Base-by-base conservation (phyloP, 768 basidiomycete species). In the Leucosporidium scottii region DNA sequence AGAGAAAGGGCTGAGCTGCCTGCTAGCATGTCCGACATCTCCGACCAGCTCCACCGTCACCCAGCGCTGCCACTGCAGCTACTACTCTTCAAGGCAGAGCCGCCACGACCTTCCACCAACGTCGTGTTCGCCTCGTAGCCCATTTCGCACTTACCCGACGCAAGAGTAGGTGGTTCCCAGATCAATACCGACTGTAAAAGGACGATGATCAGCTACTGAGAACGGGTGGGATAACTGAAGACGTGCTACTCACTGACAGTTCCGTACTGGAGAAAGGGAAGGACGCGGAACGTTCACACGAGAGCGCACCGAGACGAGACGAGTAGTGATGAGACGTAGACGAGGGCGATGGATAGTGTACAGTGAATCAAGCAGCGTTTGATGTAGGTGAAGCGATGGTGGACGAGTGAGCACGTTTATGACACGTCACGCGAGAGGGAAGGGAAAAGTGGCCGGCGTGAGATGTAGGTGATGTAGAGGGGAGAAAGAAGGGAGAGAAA, bases 131-230 rank as follows among this genome's bases (percentile, higher is more conserved):
- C 55, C 55, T 13, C 4, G 18, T 2, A 15, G 25, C 54, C 21
- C 3, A 6, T 21, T 6, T 23, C 50, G 7, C n/a, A 82, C 88
- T 78, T 70, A 91, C 90, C 89, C 93, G 76, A 97, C 93, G 82
- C 93, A 96, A 71, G 93, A 96, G 81, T 96, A 92, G 74, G 89
- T 92, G 59, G 74, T 75, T 65, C 74, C 74, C 25, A 74, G 39
- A 61, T 74, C 74, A 60, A 74, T 74, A 62, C 74, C 71, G 48
- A 68, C 65, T 8, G 56, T 13, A 17, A 39, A 12, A 18, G 1
- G 51, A 58, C 30, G 59, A 44, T 36, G 36, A 21, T 20, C 13
- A 12, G 61, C 13, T 25, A 0, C 23, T 9, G 27, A 0, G 28
- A 18, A 21, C 2, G 25, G 2, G 3, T 6, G 2, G 10, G 36